Conservation (phyloP, 176 grass and related monocot genomes). For the Guadua angustifolia region DNA sequence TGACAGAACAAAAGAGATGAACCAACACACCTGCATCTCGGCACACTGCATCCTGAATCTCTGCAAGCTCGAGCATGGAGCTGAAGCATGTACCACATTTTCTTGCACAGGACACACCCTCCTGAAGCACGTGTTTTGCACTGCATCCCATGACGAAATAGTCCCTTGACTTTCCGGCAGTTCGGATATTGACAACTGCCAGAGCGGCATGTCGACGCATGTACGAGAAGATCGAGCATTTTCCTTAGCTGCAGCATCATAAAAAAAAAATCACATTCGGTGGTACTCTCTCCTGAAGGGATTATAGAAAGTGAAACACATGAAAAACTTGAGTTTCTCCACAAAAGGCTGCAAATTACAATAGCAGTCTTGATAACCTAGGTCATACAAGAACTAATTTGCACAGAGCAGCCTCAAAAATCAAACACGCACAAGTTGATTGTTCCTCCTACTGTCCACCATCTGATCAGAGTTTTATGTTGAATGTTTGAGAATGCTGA, state of each 20-base stretch:
- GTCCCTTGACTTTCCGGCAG: constrained; percentile 82
- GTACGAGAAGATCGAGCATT: constrained; percentile 86
- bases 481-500: background rate
- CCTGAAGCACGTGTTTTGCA: constrained; percentile 76
- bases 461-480: background rate
- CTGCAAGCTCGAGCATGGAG: constrained; percentile 95
- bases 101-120: constrained; percentile 79
- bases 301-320: constrained; percentile 2
- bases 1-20: background rate
- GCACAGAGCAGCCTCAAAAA: constrained; percentile 4
- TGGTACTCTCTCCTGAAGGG: background rate
- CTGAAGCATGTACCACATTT: constrained; percentile 91
- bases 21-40: constrained; percentile 88
- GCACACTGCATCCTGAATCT: constrained; percentile 87
- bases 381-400: background rate
- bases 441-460: background rate
- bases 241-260: constrained; percentile 67
- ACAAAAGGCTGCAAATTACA: constrained; percentile 5
- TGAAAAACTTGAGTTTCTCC: background rate
- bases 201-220: constrained; percentile 71
- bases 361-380: background rate
- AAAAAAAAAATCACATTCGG: constrained; percentile 35
- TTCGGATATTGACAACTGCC: constrained; percentile 73
- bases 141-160: constrained; percentile 85
- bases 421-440: constrained; percentile 8